Conservation (phyloP, 225 moss, liverwort and hornwort species). For the Thuidium tamariscinum region DNA sequence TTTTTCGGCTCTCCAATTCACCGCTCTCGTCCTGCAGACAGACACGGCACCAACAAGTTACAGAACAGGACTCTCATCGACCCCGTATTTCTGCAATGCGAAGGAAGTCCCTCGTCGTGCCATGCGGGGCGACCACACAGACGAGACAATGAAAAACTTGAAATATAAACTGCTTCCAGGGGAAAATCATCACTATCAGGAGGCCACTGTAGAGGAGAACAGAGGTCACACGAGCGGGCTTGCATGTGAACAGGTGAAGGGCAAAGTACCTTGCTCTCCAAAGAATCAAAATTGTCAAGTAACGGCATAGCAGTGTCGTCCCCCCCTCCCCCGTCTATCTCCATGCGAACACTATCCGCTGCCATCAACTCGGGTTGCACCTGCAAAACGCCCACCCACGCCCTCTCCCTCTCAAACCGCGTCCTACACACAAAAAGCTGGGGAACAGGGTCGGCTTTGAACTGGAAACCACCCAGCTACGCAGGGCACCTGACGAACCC, state of each 20-base stretch:
- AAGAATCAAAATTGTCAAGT: conserved; percentile 97
- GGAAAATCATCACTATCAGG: neutral
- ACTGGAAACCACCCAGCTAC: neutral
- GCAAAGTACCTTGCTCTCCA: conserved; percentile 64
- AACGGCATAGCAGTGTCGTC: conserved; percentile 76
- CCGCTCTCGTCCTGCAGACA: conserved; percentile 63
- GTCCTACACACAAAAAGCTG: neutral
- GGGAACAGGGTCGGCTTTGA: neutral
- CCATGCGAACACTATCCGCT: conserved; percentile 97
- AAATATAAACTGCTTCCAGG: neutral
- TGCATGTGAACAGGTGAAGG: neutral
- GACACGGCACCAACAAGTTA: neutral
- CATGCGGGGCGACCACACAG: neutral
- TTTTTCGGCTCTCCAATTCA: conserved; percentile 73
- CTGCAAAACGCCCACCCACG: conserved; percentile 26
- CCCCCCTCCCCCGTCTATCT: conserved; percentile 71
- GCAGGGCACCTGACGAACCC: neutral
- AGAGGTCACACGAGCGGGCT: neutral
- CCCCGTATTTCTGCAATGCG: neutral
- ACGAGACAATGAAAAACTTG: neutral
- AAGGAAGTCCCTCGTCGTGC: neutral
- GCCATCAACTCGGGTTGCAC: conserved; percentile 96
- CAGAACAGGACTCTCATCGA: neutral
- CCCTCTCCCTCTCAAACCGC: conserved; percentile 1
- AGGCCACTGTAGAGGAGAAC: neutral